phyloP scores from a whole-genome alignment of 805 yeast genomes.

The Schwanniomyces yamadae region DNA sequence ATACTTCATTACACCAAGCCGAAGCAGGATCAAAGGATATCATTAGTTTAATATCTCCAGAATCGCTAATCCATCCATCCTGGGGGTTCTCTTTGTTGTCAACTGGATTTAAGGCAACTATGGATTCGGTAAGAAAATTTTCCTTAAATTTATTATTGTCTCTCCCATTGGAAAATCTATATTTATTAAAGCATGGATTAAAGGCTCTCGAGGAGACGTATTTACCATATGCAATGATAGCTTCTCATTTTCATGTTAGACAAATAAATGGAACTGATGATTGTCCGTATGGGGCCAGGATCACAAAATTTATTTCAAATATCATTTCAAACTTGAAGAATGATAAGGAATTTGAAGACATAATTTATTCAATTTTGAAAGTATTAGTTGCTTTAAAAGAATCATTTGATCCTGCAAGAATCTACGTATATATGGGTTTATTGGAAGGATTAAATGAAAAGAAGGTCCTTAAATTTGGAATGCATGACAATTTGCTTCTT shows the following conservation, averaged over 20 bases:
- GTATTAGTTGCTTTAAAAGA: constrained; percentile 48
- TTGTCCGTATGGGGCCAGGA: constrained; percentile 60
- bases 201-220: constrained; percentile 47
- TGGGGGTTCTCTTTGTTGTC: constrained; percentile 77
- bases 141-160: constrained; percentile 55
- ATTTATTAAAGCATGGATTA: constrained; percentile 32
- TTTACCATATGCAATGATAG: constrained; percentile 61
- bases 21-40: constrained; percentile 73
- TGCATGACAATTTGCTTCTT: constrained; percentile 23
- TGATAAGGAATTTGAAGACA: constrained; percentile 21
- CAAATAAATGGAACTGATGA: constrained; percentile 23
- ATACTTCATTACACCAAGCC: constrained; percentile 83
- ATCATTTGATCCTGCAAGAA: constrained; percentile 68
- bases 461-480: constrained; percentile 23
- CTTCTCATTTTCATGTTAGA: constrained; percentile 55
- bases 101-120: constrained; percentile 71
- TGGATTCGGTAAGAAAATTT: constrained; percentile 73
- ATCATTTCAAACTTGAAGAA: constrained; percentile 29
- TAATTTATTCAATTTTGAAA: constrained; percentile 32
- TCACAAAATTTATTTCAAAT: constrained; percentile 45
- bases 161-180: constrained; percentile 46
- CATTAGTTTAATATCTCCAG: constrained; percentile 47
- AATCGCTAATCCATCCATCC: constrained; percentile 55
- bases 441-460: constrained; percentile 45
- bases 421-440: constrained; percentile 59